phyloP scores from a whole-genome alignment of 371 early-diverging fungal genomes.

The Saksenaea vasiformis region DNA sequence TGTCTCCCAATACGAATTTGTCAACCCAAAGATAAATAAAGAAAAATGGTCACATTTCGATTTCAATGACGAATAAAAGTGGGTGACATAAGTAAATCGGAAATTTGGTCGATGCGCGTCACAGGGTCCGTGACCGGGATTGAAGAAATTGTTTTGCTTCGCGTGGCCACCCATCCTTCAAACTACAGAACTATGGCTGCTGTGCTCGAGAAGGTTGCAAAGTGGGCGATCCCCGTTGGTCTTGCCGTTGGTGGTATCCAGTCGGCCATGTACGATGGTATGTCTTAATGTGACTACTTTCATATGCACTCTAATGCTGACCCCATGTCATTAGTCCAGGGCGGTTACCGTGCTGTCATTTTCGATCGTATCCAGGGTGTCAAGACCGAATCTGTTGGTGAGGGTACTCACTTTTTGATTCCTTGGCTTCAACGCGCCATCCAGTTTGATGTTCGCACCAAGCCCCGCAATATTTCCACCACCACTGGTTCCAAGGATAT shows the following conservation, averaged over 20 bases:
- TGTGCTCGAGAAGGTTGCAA: slow-evolving; percentile 61
- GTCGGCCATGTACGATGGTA: slow-evolving; percentile 93
- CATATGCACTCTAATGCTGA: not conserved
- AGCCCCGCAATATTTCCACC: slow-evolving; percentile 96
- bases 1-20: no score
- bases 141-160: not conserved
- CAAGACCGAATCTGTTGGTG: slow-evolving; percentile 73
- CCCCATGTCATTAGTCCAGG: slow-evolving; percentile 73
- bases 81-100: no score
- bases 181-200: slow-evolving; percentile 46
- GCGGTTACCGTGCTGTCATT: slow-evolving; percentile 95
- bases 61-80: no score
- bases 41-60: no score
- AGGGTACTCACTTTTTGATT: slow-evolving; percentile 97
- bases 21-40: no score
- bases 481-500: slow-evolving; percentile 89
- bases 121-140: no score
- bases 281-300: slow-evolving; percentile 14
- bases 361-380: slow-evolving; percentile 97
- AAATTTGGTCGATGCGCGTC: no score
- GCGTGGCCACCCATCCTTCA: not conserved
- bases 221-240: slow-evolving; percentile 69
- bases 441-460: slow-evolving; percentile 88
- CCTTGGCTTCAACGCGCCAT: slow-evolving; percentile 90
- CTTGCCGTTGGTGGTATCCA: slow-evolving; percentile 69